Evolutionary conservation across 2,329 filamentous ascomycete species (phyloP).

Genomic region (Pezicula neosporulosa): DNA sequence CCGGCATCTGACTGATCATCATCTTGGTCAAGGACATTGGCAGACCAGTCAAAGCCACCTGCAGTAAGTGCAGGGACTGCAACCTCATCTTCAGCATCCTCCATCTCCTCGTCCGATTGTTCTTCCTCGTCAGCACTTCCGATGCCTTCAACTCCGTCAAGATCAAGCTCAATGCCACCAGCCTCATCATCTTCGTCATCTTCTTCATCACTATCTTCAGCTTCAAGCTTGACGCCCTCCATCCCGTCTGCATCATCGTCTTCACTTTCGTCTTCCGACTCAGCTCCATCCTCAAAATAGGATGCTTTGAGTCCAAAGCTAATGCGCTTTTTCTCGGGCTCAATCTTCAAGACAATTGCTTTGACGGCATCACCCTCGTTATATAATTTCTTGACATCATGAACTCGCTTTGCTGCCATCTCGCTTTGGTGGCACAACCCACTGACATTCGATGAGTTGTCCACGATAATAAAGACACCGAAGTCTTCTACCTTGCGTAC

Average conservation of each 20-base stretch:
- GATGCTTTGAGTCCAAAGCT: conserved; percentile 92
- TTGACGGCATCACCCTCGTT: conserved; percentile 91
- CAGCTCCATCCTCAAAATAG: conserved; percentile 68
- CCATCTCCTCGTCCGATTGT: conserved; percentile 26
- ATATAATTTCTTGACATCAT: conserved; percentile 87
- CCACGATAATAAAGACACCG: conserved; percentile 89
- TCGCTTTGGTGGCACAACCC: conserved; percentile 90
- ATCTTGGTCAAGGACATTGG: conserved; percentile 57
- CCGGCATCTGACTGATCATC: conserved; percentile 38
- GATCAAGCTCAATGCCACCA: conserved; percentile 29
- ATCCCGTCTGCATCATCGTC: conserved; percentile 42
- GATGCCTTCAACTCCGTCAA: conserved; percentile 36
- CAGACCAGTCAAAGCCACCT: conserved; percentile 86
- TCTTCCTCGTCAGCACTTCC: conserved; percentile 29
- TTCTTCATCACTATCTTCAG: conserved; percentile 29
- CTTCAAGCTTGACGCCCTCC: conserved; percentile 35
- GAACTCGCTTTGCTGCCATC: conserved; percentile 79
- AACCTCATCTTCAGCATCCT: conserved; percentile 22
- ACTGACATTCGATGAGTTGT: conserved; percentile 83
- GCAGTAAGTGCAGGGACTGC: conserved; percentile 57
- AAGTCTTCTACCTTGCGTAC: conserved; percentile 93
- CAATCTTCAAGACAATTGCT: conserved; percentile 78
- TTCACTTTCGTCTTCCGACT: conserved; percentile 42
- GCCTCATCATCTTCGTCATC: conserved; percentile 36
- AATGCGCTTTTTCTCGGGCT: conserved; percentile 71